Base-by-base conservation (phyloP, 2,329 filamentous ascomycete species). In the Hymenotorrendiella dingleyae region DNA sequence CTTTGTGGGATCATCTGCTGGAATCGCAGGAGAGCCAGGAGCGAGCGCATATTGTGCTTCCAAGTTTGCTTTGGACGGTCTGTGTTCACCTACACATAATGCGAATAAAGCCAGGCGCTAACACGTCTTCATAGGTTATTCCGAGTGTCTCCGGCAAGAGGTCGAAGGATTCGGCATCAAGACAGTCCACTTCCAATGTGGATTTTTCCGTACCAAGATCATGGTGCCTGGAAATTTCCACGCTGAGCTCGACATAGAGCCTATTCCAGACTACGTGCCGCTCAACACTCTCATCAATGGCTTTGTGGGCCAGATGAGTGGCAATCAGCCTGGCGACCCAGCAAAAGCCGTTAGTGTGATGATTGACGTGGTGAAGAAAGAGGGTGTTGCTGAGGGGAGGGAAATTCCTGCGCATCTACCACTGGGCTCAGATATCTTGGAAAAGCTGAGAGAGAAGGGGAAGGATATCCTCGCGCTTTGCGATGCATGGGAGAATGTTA, bases 261-360 rank as follows among this genome's bases (percentile, higher is more conserved):
- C 22, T 23, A 21, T 36, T 10, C 34, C 34, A 6, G 21, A 36
- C 24, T 21, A 17, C n/a, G 19, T 40, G 17, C 26, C n/a, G 24
- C 19, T 14, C 16, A 30, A 29, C 14, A 27, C 26, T n/a, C 19
- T 20, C 10, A 30, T 40, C 26, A 28, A 22, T 20, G 24, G 17
- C 23, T n/a, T 11, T 23, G 37, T 30, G 5, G 22, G 19, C 26
- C 19, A 32, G 27, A 27, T 29, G 24, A 60, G 8, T 44, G 64
- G 69, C n/a, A 67, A 70, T 0, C 75, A 82, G 61, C 67, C 64
- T 0, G 78, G 77, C 0, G 75, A 81, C 52, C 66, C 76, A 3
- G 61, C 57, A 16, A 79, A 78, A 63, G 78, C 72, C 0, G 62
- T 64, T 8, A 66, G 61, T 43, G 67, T 74, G 1, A 63, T 78